phyloP scores from a whole-genome alignment of 2,329 filamentous ascomycete genomes.

The Cadophora gregata region DNA sequence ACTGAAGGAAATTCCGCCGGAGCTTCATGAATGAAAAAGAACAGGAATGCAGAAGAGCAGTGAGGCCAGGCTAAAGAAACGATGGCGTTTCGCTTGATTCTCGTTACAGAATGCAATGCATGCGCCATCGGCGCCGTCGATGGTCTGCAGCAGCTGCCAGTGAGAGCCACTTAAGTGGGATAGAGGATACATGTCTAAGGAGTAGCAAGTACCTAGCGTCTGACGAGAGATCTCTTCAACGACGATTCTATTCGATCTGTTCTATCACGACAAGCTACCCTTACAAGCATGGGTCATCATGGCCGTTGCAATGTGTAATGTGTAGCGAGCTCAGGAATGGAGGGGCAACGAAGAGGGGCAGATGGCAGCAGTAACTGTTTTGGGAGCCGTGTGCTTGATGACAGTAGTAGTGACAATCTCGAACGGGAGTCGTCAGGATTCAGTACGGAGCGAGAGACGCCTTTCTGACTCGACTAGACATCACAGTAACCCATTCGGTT shows the following conservation, averaged over 20 bases:
- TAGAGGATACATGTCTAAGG: neutral
- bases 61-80: slow-evolving; percentile 2
- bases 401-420: neutral
- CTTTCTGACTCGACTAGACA: slow-evolving; percentile 4
- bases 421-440: slow-evolving; percentile 21
- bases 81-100: slow-evolving; percentile 20
- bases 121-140: slow-evolving; percentile 17
- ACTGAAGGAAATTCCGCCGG: slow-evolving; percentile 19
- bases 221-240: neutral
- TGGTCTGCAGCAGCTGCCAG: slow-evolving; percentile 26
- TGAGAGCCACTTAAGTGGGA: neutral
- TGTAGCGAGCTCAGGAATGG: neutral
- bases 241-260: neutral
- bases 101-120: neutral
- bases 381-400: neutral
- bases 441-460: slow-evolving; percentile 10
- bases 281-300: neutral
- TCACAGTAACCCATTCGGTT: neutral
- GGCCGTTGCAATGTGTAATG: slow-evolving; percentile 14
- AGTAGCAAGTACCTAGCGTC: neutral
- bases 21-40: slow-evolving; percentile 19
- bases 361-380: slow-evolving; percentile 1
- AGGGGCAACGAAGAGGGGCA: neutral
- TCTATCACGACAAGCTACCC: neutral
- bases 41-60: neutral